Percentiles rank a stretch among this genome's conserved stretches.
These are phyloP conservation scores for Lachancea thermotolerans DNA, from an alignment of 805 yeast genomes.

Conservation along the genomic window DNA sequence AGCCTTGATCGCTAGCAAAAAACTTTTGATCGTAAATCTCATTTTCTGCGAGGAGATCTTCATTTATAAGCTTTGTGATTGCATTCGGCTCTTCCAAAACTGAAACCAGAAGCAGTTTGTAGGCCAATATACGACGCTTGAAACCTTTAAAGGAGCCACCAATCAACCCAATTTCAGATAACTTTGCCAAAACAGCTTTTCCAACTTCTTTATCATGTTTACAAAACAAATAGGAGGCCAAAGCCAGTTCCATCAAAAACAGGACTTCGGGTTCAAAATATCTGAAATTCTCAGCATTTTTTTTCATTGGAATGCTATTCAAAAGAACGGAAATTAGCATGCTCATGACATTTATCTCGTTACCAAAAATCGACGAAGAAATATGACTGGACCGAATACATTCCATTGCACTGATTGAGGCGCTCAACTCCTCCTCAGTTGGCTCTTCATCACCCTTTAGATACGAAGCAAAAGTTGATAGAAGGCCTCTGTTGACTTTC, in stretches of 20 bases:
- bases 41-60: slow-evolving; percentile 27
- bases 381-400: slow-evolving; percentile 71
- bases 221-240: slow-evolving; percentile 25
- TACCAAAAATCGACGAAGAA: slow-evolving; percentile 45
- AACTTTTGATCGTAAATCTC: slow-evolving; percentile 30
- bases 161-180: slow-evolving; percentile 13
- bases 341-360: slow-evolving; percentile 32
- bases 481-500: slow-evolving; percentile 68
- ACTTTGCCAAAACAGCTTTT: slow-evolving; percentile 16
- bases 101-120: slow-evolving; percentile 33
- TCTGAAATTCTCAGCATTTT: slow-evolving; percentile 29
- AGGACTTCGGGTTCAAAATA: slow-evolving; percentile 41
- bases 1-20: slow-evolving; percentile 39
- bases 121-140: slow-evolving; percentile 30
- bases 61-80: slow-evolving; percentile 21
- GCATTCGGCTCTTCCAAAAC: slow-evolving; percentile 19
- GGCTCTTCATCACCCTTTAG: slow-evolving; percentile 96
- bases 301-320: slow-evolving; percentile 32
- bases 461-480: slow-evolving; percentile 87
- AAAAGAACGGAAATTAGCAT: slow-evolving; percentile 32
- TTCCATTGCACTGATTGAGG: slow-evolving; percentile 74
- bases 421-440: slow-evolving; percentile 83
- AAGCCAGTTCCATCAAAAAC: slow-evolving; percentile 41
- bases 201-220: slow-evolving; percentile 30
- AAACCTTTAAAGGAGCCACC: slow-evolving; percentile 22